phyloP scores from a whole-genome alignment of 345 rosid genomes.

The Hevea brasiliensis region DNA sequence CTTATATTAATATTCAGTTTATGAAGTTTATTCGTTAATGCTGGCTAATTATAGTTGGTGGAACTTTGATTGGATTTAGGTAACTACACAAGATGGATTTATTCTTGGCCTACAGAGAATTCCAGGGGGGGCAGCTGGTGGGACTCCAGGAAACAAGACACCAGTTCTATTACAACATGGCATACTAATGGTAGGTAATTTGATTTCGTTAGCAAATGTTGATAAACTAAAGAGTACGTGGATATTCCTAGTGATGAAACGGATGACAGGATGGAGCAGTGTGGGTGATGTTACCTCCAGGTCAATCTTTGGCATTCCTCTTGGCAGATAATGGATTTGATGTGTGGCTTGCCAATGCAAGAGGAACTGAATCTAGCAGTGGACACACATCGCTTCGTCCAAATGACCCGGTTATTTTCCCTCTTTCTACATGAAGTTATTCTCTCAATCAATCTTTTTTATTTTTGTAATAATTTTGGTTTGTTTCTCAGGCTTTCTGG shows the following conservation, averaged over 20 bases:
- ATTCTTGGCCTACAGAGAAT: slow-evolving; percentile 57
- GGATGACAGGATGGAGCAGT: slow-evolving; percentile 25
- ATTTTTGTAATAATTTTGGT: neutral
- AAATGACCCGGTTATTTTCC: slow-evolving; percentile 8
- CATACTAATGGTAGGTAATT: slow-evolving; percentile 34
- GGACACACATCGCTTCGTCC: slow-evolving; percentile 25
- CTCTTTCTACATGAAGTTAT: neutral
- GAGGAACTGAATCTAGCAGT: slow-evolving; percentile 21
- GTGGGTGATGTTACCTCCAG: slow-evolving; percentile 23
- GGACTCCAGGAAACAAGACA: slow-evolving; percentile 22
- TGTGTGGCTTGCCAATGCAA: slow-evolving; percentile 30
- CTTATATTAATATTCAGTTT: neutral
- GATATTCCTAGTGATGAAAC: neutral
- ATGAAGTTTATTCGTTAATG: neutral
- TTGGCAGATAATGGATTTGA: slow-evolving; percentile 33
- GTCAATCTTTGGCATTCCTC: slow-evolving; percentile 19
- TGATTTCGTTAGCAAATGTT: neutral
- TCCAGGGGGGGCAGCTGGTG: slow-evolving; percentile 32
- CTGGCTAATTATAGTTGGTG: neutral
- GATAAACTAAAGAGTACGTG: neutral
- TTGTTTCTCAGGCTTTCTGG: slow-evolving; percentile 37
- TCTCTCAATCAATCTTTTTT: neutral
- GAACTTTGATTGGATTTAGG: slow-evolving; percentile 28
- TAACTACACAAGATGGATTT: slow-evolving; percentile 54
- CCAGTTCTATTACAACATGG: slow-evolving; percentile 57